Evolutionary conservation across 202 grass and related monocot species (phyloP), one percentile per base, ranked within the genome.

Genomic region (Dendrocalamus latiflorus): DNA sequence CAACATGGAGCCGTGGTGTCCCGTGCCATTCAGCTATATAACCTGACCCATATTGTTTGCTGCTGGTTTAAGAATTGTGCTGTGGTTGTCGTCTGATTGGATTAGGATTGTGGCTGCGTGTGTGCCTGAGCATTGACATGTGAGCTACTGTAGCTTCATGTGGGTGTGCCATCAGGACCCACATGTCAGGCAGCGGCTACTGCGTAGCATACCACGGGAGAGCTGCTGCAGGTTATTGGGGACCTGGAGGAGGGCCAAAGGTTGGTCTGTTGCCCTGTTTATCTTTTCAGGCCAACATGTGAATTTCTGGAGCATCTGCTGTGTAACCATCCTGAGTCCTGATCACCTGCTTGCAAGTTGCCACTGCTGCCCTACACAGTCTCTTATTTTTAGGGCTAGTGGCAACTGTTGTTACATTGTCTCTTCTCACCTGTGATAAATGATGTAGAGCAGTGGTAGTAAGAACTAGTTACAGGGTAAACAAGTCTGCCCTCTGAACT

Each of bases 241-340:
- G 88, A 74, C 59, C 78, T 67, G 73, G 50, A 68, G 22, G 81
- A 25, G 56, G 57, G 41, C 62, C 33, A 65, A 74, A 45, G 30
- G 45, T 34, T 47, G 84, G 65, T 38, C 37, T 47, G 33, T 33
- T 20, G 33, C 37, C 16, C 63, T 82, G 79, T 70, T 86, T n/a
- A 83, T 79, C 63, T 69, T 86, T 79, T 65, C 80, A 84, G 84
- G 44, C 26, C 16, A 49, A 39, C 88, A 90, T 87, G 88, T 90
- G 88, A 80, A 34, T 65, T 63, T 69, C 75, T 90, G 75, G 80
- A 14, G 26, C 75, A 50, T 22, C 75, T 36, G 54, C 68, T 55
- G 50, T 68, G 59, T 38, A 59, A 43, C 48, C 72, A 33, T 33
- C 33, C 33, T 33, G 33, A 33, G 57, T 66, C 65, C 37, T 33